Evolutionary conservation across 208 protist species (phyloP).

Genomic region (Trypanosoma platydactyli): DNA sequence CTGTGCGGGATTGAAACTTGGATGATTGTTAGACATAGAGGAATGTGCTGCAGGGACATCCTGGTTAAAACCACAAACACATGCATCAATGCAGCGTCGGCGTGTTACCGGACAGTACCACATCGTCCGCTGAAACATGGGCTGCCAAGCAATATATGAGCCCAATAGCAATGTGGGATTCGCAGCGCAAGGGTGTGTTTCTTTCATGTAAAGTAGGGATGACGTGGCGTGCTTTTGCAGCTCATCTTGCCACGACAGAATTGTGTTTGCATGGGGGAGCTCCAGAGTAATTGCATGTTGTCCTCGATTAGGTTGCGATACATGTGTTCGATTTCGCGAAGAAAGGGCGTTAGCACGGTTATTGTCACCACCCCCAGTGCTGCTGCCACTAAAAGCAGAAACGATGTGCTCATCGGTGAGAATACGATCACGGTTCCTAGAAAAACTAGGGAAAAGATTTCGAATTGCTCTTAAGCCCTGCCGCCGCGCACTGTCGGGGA

Average conservation of each 20-base stretch:
- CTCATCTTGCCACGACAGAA: slow-evolving; percentile 38
- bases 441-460: not conserved
- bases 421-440: not conserved
- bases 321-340: not conserved
- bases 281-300: slow-evolving; percentile 46
- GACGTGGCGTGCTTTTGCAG: slow-evolving; percentile 15
- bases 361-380: not conserved
- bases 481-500: not conserved
- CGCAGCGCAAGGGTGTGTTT: slow-evolving; percentile 16
- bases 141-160: slow-evolving; percentile 38
- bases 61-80: slow-evolving; percentile 37
- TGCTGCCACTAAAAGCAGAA: not conserved
- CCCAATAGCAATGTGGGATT: slow-evolving; percentile 22
- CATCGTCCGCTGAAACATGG: slow-evolving; percentile 68
- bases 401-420: too few relatives aligned
- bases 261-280: slow-evolving; percentile 47
- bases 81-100: slow-evolving; percentile 70
- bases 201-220: slow-evolving; percentile 12
- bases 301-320: not conserved
- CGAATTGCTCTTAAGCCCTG: not conserved
- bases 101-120: slow-evolving; percentile 81
- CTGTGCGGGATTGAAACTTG: slow-evolving; percentile 56
- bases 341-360: not conserved
- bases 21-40: slow-evolving; percentile 6
- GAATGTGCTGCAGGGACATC: slow-evolving; percentile 7